phyloP scores from a whole-genome alignment of 2,329 filamentous ascomycete species.

The Microcyclospora tardicrescens region DNA sequence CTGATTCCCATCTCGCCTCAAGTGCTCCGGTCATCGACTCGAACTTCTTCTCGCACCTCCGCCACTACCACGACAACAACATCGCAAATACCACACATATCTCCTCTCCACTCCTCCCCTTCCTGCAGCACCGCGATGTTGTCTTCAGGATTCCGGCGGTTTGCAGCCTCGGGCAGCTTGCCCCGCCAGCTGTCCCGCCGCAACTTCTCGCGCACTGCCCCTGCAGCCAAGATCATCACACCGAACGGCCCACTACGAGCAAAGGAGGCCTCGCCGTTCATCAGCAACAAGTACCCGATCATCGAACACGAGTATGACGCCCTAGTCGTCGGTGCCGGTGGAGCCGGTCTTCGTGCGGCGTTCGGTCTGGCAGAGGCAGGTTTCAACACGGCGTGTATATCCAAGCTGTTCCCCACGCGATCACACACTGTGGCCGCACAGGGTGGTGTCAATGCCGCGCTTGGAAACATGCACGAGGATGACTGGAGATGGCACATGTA shows the following conservation, averaged over 20 bases:
- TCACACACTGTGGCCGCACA: constrained; percentile 66
- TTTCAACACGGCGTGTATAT: constrained; percentile 80
- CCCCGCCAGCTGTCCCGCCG: constrained; percentile 31
- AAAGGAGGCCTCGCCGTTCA: constrained; percentile 79
- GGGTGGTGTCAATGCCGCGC: constrained; percentile 76
- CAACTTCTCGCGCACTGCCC: constrained; percentile 75
- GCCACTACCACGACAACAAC: background rate
- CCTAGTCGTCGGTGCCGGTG: constrained; percentile 68
- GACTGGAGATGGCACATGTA: constrained; percentile 99
- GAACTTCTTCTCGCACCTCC: too few relatives aligned
- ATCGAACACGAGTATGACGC: constrained; percentile 99
- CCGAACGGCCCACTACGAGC: constrained; percentile 68
- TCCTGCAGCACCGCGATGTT: constrained; percentile 18
- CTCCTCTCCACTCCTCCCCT: background rate
- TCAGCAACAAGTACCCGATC: constrained; percentile 84
- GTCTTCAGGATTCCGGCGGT: constrained; percentile 24
- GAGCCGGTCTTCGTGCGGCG: constrained; percentile 58
- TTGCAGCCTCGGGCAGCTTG: constrained; percentile 17
- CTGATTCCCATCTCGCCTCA: too few relatives aligned
- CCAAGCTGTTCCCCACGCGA: constrained; percentile 74
- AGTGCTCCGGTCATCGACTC: too few relatives aligned
- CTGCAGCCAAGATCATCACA: constrained; percentile 72
- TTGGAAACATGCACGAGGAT: constrained; percentile 95
- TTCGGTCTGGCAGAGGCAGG: constrained; percentile 79
- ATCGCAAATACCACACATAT: constrained; percentile 1